phyloP scores from a whole-genome alignment of 2,329 filamentous ascomycete genomes.

The Biscogniauxia mediterranea region DNA sequence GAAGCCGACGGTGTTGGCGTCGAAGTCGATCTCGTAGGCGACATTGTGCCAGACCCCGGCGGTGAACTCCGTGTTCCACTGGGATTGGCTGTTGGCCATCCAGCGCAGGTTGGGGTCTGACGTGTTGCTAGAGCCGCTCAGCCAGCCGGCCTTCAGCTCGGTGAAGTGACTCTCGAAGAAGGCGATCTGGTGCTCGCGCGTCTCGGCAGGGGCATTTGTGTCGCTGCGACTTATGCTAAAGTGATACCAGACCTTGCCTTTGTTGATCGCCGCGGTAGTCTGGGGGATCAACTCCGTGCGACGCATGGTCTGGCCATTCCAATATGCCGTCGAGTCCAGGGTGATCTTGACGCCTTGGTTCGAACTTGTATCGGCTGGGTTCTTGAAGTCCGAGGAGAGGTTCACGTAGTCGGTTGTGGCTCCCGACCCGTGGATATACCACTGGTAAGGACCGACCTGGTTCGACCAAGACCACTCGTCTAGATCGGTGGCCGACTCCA shows the following conservation, averaged over 20 bases:
- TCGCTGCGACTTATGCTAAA: constrained; percentile 62
- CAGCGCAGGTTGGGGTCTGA: constrained; percentile 58
- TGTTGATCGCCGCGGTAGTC: constrained; percentile 62
- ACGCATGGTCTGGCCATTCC: constrained; percentile 72
- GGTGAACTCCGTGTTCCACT: constrained; percentile 63
- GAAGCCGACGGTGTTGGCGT: constrained; percentile 59
- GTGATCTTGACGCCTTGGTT: constrained; percentile 67
- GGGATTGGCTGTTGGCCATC: constrained; percentile 57
- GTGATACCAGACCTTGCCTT: constrained; percentile 69
- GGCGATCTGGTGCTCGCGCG: constrained; percentile 64
- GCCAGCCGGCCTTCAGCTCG: constrained; percentile 68
- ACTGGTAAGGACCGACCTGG: constrained; percentile 65
- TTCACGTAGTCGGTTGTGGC: constrained; percentile 58
- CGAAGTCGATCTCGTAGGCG: constrained; percentile 72
- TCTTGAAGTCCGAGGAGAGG: constrained; percentile 59
- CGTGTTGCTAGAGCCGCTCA: constrained; percentile 46
- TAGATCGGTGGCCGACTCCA: constrained; percentile 47
- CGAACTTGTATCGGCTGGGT: constrained; percentile 60
- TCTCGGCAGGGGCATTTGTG: constrained; percentile 58
- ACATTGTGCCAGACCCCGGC: constrained; percentile 72
- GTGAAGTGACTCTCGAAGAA: constrained; percentile 72
- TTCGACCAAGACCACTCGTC: constrained; percentile 60
- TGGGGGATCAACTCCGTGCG: constrained; percentile 73
- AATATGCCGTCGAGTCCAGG: constrained; percentile 62
- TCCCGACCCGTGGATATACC: constrained; percentile 68